phyloP scores from a whole-genome alignment of 768 basidiomycete species.

The Rhizopogon sp. region DNA sequence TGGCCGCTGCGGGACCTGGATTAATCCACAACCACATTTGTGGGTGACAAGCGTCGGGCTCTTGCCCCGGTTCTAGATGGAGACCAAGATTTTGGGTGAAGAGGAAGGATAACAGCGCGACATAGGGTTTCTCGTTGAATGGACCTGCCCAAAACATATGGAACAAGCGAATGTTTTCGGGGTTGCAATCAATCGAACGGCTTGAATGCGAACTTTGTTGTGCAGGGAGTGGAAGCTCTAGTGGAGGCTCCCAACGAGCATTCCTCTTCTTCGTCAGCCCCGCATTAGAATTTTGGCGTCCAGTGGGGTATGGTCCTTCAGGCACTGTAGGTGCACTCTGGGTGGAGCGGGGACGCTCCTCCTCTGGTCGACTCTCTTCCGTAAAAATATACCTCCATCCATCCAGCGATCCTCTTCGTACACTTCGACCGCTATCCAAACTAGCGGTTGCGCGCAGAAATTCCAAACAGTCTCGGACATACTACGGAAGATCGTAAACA shows the following conservation, averaged over 20 bases:
- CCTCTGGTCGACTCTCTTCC: slow-evolving; percentile 34
- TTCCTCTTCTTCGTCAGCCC: slow-evolving; percentile 56
- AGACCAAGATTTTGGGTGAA: slow-evolving; percentile 90
- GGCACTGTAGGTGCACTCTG: slow-evolving; percentile 16
- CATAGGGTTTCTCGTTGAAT: slow-evolving; percentile 95
- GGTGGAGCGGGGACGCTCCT: slow-evolving; percentile 5
- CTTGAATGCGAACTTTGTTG: slow-evolving; percentile 38
- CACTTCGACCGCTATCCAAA: slow-evolving; percentile 69
- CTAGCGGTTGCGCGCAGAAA: slow-evolving; percentile 82
- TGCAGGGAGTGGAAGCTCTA: slow-evolving; percentile 43
- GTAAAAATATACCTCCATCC: slow-evolving; percentile 81
- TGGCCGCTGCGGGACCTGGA: slow-evolving; percentile 81
- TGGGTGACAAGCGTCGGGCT: slow-evolving; percentile 64
- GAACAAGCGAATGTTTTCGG: slow-evolving; percentile 76
- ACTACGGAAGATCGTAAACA: slow-evolving; percentile 37
- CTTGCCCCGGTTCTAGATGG: slow-evolving; percentile 39
- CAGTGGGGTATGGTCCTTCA: slow-evolving; percentile 16
- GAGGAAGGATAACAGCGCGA: slow-evolving; percentile 86
- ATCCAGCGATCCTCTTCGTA: slow-evolving; percentile 67
- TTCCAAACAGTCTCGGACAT: slow-evolving; percentile 94
- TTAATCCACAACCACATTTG: slow-evolving; percentile 98
- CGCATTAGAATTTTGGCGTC: slow-evolving; percentile 42
- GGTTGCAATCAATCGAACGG: slow-evolving; percentile 53
- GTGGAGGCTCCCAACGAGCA: slow-evolving; percentile 50
- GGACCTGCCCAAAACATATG: slow-evolving; percentile 98